phyloP scores from a whole-genome alignment of 2,329 filamentous ascomycete species.

The Aureobasidium uvarum region DNA sequence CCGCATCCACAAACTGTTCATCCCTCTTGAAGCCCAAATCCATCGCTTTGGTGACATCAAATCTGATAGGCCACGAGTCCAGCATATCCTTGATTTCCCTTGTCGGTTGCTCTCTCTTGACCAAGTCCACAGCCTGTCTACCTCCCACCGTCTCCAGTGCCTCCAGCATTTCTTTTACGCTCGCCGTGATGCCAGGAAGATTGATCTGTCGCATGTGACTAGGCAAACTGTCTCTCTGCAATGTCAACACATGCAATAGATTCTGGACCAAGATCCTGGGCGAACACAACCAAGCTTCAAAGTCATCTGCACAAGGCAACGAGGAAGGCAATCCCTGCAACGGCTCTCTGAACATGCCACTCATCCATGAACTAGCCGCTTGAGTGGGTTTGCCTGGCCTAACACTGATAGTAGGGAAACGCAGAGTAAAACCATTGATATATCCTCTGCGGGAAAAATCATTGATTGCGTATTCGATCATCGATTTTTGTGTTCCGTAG shows the following conservation, averaged over 20 bases:
- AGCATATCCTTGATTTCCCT: conserved; percentile 53
- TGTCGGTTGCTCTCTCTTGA: conserved; percentile 54
- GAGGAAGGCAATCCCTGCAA: conserved; percentile 51
- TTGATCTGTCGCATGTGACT: conserved; percentile 53
- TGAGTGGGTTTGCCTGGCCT: conserved; percentile 52
- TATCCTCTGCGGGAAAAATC: conserved; percentile 54
- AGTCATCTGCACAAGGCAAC: conserved; percentile 53
- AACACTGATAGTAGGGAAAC: conserved; percentile 54
- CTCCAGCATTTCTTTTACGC: conserved; percentile 57
- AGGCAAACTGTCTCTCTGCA: conserved; percentile 52
- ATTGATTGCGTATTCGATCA: conserved; percentile 52
- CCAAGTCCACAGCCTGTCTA: conserved; percentile 50
- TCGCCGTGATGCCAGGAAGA: conserved; percentile 56
- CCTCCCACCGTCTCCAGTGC: conserved; percentile 57
- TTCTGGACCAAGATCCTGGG: conserved; percentile 56
- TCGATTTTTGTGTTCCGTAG: conserved; percentile 53
- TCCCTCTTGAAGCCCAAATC: conserved; percentile 54
- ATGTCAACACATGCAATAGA: conserved; percentile 51
- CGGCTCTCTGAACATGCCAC: conserved; percentile 55
- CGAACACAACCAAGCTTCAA: conserved; percentile 58
- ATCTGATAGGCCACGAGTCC: conserved; percentile 56
- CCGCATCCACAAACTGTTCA: conserved; percentile 48
- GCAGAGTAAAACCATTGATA: conserved; percentile 48
- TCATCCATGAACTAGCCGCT: conserved; percentile 54
- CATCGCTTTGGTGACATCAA: conserved; percentile 57